Conservation (phyloP, 163 green algal genomes). For the Volvox carteri region DNA sequence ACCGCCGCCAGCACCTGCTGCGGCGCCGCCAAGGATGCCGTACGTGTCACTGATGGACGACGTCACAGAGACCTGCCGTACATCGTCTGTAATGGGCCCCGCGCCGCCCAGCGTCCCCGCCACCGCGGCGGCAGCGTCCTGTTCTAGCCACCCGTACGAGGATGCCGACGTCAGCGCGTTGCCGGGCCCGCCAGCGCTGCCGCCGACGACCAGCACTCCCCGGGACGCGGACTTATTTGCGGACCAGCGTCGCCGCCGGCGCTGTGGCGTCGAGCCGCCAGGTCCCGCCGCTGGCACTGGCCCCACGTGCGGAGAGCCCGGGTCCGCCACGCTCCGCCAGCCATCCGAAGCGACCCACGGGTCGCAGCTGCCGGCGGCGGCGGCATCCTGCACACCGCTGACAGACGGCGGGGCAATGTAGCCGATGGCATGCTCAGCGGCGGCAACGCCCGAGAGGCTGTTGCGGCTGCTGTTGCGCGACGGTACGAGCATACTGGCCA, state of each 20-base stretch:
- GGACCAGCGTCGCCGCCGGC: constrained; percentile 47
- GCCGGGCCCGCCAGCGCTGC: not conserved
- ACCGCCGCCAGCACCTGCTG: not conserved
- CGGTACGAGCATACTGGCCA: not conserved
- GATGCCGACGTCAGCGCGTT: not conserved
- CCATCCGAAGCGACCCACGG: not conserved
- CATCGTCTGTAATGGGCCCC: not conserved
- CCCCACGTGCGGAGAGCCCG: not conserved
- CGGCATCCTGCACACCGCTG: not conserved
- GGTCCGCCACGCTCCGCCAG: constrained; percentile 2
- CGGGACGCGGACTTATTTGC: not conserved
- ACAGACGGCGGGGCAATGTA: constrained; percentile 32
- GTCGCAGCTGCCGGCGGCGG: constrained; percentile 14
- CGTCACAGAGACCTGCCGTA: constrained; percentile 19
- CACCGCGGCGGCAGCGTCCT: not conserved
- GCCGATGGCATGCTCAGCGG: not conserved
- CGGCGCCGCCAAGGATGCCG: too few relatives aligned
- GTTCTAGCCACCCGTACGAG: constrained; percentile 21
- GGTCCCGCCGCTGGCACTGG: not conserved
- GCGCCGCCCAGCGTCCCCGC: not conserved
- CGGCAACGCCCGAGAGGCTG: not conserved
- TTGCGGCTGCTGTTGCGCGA: constrained; percentile 27
- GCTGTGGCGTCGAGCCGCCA: not conserved
- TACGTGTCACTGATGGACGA: not conserved
- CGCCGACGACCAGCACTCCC: not conserved